Evolutionary conservation across 2,329 filamentous ascomycete genomes (phyloP).

Genomic region (Lasiodiplodia sp.): DNA sequence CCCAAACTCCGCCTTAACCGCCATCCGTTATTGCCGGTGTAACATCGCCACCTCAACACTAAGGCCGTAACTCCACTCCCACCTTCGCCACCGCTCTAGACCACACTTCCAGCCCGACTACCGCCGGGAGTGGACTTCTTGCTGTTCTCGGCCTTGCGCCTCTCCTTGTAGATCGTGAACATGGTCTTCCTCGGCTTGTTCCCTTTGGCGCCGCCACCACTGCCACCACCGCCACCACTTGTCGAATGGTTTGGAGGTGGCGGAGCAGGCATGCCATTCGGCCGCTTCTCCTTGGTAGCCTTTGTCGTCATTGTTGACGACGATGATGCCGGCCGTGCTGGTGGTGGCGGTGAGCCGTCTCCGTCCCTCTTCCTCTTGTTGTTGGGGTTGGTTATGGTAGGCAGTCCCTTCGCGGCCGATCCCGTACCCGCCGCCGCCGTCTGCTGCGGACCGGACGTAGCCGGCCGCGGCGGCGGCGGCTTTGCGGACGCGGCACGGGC

Average conservation of each 20-base stretch:
- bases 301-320: no score
- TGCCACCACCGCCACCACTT: neutral
- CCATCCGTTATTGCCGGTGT: neutral
- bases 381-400: neutral
- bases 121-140: neutral
- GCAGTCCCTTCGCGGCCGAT: neutral
- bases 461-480: neutral
- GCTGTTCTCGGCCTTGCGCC: neutral
- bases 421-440: neutral
- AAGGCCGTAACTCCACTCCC: neutral
- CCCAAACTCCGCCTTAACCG: neutral
- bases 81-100: neutral
- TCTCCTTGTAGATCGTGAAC: conserved; percentile 10
- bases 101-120: neutral
- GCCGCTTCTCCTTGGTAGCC: neutral
- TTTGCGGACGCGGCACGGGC: neutral
- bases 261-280: conserved; percentile 2
- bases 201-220: neutral
- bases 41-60: neutral
- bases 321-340: neutral
- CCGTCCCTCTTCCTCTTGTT: no score
- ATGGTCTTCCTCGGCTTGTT: conserved; percentile 27
- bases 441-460: no score
- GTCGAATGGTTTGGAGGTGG: neutral
- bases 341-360: neutral